Evolutionary conservation across 768 basidiomycete genomes (phyloP), one percentile per base, ranked within the genome.

Genomic region (Gloeostereum incarnatum): DNA sequence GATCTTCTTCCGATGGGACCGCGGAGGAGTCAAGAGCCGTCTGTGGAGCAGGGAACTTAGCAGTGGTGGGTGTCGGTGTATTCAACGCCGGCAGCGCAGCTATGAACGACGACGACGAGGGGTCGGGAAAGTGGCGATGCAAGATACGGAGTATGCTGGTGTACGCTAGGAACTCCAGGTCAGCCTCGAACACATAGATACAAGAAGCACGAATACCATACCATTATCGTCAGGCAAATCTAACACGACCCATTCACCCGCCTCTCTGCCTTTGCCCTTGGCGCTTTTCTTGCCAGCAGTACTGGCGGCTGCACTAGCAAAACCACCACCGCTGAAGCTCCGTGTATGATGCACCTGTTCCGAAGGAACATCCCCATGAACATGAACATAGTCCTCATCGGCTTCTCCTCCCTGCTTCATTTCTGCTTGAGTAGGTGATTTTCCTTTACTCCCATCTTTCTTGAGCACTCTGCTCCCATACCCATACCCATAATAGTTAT

Each of bases 141-240:
- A 75, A 61, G 24, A 75, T 62, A 14, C 71, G 71, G 2, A 73
- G 58, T n/a, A 75, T 59, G 26, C 63, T 71, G 29, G 59, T 56
- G 50, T 62, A 69, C 3, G 71, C 71, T 77, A 44, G 8, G 26
- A 43, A 40, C 30, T 19, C 33, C 37, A 8, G 26, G 36, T 35
- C 36, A 5, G 25, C 31, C 17, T 31, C 27, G 17, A 7, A 31
- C 13, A 16, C 34, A 10, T 14, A 20, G 6, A 11, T 9, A 40
- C 16, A 42, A 33, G 26, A 11, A 23, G 23, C 33, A 1, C 3
- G 22, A 18, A 38, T 40, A 18, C 16, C 49, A 31, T 38, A 67
- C 70, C 70, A 32, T 54, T 52, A 36, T 71, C 70, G 40, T 62
- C 62, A 43, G 68, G 63, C 53, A 76, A 50, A 49, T 77, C 75